Evolutionary conservation across 345 rosid species (phyloP).

Genomic region (Cardamine occulta): DNA sequence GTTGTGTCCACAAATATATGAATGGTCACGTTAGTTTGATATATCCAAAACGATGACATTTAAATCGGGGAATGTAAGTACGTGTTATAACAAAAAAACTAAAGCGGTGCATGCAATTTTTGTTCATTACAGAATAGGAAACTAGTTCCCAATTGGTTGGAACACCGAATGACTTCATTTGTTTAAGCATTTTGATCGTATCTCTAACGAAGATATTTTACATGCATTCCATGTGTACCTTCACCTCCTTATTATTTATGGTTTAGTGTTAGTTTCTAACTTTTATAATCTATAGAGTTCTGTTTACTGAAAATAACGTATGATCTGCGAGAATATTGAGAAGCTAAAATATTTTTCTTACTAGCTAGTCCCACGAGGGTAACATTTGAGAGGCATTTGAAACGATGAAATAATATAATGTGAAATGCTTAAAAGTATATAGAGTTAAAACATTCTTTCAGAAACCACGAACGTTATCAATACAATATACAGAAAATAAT

Average conservation of each 20-base stretch:
- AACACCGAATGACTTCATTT: conserved; percentile 31
- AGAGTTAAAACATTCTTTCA: conserved; percentile 39
- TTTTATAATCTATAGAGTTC: background rate
- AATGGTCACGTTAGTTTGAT: conserved; percentile 33
- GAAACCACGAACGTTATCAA: conserved; percentile 29
- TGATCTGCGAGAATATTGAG: conserved; percentile 15
- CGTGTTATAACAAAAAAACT: conserved; percentile 31
- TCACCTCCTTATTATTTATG: conserved; percentile 4
- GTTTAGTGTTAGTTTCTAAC: conserved; percentile 16
- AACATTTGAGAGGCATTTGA: conserved; percentile 30
- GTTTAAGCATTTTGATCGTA: conserved; percentile 33
- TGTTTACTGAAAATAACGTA: background rate
- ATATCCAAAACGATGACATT: conserved; percentile 40
- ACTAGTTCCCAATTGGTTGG: conserved; percentile 34
- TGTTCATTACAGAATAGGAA: conserved; percentile 42
- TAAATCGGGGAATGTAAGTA: conserved; percentile 42
- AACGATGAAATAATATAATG: conserved; percentile 29
- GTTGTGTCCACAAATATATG: conserved; percentile 39
- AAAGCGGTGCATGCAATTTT: conserved; percentile 33
- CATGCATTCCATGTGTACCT: conserved; percentile 37
- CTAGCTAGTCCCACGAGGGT: conserved; percentile 33
- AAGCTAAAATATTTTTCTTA: conserved; percentile 1
- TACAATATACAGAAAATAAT: conserved; percentile 36
- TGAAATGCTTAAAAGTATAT: conserved; percentile 33
- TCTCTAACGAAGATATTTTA: conserved; percentile 19